Base-by-base conservation (phyloP, 495 filamentous ascomycete species). In the Sordaria brevicollis region DNA sequence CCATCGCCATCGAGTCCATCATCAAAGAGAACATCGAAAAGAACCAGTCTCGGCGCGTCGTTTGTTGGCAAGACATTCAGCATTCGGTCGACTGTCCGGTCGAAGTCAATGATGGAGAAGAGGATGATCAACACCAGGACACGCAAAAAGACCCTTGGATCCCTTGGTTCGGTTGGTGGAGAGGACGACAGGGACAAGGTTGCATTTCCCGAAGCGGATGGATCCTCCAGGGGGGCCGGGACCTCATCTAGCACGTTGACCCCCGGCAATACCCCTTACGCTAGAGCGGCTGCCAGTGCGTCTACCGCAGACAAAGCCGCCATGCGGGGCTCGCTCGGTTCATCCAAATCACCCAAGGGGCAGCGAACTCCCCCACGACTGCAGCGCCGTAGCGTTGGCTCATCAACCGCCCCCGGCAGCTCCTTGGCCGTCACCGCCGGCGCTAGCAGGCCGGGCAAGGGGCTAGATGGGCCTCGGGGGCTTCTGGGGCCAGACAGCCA, bases 61-160 rank as follows among this genome's bases (percentile, higher is more conserved):
- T 76, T 73, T 54, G 74, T 83, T 17, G 75, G 76, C 31, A 80
- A 77, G 71, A 76, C 77, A 36, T 80, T 84, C 66, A 80, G 81
- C 73, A 71, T 83, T 36, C 76, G 78, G 35, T 75, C 78, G 19
- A 73, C 71, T 49, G 71, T 34, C 65, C 39, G 57, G 38, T 75
- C 74, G 75, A 74, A 72, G 69, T 31, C 49, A 6, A 62, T 62
- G 49, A 62, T 62, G 49, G 49, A 62, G 49, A 62, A 21, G 33
- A 31, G 67, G 31, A 43, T 69, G 73, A 21, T 70, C 73, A 11
- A 78, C 68, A 68, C 74, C n/a, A 62, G 75, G 68, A 39, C 79
- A 70, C 74, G 77, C 65, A 84, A 82, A 69, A 81, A 78, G 74
- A 70, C 72, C 19, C 69, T 72, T 43, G 68, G 74, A 31, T 62